Percentiles rank a stretch among this genome's conserved stretches.
Evolutionary conservation across 2,329 filamentous ascomycete species (phyloP).

Genomic region (Trichoderma koningiopsis): DNA sequence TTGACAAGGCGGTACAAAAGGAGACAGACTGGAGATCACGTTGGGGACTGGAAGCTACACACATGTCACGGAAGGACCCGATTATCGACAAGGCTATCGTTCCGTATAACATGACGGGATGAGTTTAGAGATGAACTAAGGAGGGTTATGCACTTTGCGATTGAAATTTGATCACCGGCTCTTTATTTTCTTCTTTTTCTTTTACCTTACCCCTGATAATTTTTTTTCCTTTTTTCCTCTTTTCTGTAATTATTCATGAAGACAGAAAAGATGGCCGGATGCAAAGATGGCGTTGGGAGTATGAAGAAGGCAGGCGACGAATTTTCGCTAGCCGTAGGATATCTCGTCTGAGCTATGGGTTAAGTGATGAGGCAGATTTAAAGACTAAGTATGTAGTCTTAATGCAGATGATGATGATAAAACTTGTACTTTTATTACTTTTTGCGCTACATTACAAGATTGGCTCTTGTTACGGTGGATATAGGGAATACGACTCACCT

Average conservation of each 20-base stretch:
- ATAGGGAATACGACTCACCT: no score
- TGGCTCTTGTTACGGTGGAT: no score
- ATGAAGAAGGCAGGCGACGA: conserved; percentile 12
- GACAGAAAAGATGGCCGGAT: conserved; percentile 3
- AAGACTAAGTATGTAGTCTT: not conserved
- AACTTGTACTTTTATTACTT: not conserved
- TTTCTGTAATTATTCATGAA: not conserved
- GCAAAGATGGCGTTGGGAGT: conserved; percentile 25
- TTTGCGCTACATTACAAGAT: not conserved
- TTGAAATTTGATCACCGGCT: not conserved
- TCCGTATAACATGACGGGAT: conserved; percentile 53
- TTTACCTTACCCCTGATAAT: not conserved
- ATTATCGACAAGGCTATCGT: conserved; percentile 67
- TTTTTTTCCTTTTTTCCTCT: not conserved
- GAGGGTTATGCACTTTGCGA: conserved; percentile 1
- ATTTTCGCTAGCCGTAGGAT: not conserved
- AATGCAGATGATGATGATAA: conserved; percentile 2
- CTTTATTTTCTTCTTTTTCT: no score
- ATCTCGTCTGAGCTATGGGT: not conserved
- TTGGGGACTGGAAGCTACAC: conserved; percentile 71
- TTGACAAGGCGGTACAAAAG: conserved; percentile 64
- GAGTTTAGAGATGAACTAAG: conserved; percentile 22
- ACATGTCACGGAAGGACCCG: conserved; percentile 54
- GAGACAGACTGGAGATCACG: conserved; percentile 72
- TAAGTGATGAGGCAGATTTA: not conserved